Percentiles rank a stretch among this genome's conserved stretches.
These are phyloP conservation scores for Psidium friedrichsthalianum DNA, from an alignment of 345 rosid species.

Conservation along the genomic window DNA sequence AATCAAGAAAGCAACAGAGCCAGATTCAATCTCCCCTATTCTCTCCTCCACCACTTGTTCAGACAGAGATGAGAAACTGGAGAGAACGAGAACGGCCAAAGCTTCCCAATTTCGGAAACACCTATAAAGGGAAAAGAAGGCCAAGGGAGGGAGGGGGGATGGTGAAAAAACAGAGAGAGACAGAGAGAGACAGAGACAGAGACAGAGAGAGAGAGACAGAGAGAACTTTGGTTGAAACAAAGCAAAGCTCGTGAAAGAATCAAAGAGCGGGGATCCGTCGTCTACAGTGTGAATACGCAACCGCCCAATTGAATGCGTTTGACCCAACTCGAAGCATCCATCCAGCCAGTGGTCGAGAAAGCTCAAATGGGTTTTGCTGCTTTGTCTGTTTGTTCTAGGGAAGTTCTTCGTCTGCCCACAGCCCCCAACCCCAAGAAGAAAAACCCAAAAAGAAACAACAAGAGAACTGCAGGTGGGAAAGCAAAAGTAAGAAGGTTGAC, in stretches of 20 bases:
- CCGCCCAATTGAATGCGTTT: not conserved
- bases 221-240: not conserved
- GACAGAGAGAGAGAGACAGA: not conserved
- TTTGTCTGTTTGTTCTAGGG: not conserved
- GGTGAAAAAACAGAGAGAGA: not conserved
- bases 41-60: not conserved
- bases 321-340: not conserved
- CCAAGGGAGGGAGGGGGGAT: not conserved
- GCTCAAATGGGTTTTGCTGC: not conserved
- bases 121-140: not conserved
- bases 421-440: not conserved
- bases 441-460: not conserved
- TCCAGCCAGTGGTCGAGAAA: not conserved
- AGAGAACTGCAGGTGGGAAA: not conserved
- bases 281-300: not conserved
- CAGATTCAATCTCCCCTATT: not conserved
- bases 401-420: not conserved
- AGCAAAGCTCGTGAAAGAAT: not conserved
- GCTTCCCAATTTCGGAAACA: not conserved
- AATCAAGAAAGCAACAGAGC: not conserved
- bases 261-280: not conserved
- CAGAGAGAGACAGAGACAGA: not conserved
- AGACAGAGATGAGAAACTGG: not conserved
- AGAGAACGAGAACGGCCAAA: not conserved
- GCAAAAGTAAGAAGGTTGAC: not conserved